These are phyloP conservation scores for Neurospora sp. DNA, from an alignment of 495 filamentous ascomycete species.

Conservation along the genomic window DNA sequence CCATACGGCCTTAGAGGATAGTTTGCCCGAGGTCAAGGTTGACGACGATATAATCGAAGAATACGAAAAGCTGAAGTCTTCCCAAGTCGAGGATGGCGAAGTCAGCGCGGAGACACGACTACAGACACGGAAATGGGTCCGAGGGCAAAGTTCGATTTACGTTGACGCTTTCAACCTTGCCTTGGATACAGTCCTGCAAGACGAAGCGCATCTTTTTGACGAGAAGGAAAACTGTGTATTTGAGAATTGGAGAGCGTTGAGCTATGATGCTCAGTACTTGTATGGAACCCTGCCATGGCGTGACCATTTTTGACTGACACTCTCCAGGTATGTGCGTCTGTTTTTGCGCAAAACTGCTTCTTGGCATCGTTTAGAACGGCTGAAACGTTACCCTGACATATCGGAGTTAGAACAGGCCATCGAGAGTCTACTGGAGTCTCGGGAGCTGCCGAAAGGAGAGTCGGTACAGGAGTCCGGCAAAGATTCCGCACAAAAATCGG, in stretches of 20 bases:
- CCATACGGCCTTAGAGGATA: conserved; percentile 66
- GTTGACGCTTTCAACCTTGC: conserved; percentile 96
- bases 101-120: conserved; percentile 25
- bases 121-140: conserved; percentile 33
- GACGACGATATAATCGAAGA: conserved; percentile 66
- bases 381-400: conserved; percentile 78
- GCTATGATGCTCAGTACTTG: conserved; percentile 88
- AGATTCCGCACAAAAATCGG: conserved; percentile 7
- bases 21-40: conserved; percentile 55
- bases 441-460: conserved; percentile 4
- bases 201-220: conserved; percentile 82
- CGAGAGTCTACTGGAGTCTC: conserved; percentile 35
- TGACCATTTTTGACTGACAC: conserved; percentile 4
- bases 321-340: conserved; percentile 67
- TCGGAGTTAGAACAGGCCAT: conserved; percentile 58
- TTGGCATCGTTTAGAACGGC: conserved; percentile 75
- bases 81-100: conserved; percentile 31
- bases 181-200: conserved; percentile 78
- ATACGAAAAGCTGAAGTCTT: conserved; percentile 53
- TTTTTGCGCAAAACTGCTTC: conserved; percentile 91
- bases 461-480: not conserved
- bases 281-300: conserved; percentile 33
- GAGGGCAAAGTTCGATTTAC: conserved; percentile 72
- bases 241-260: conserved; percentile 56
- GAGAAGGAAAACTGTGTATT: conserved; percentile 72